phyloP scores from a whole-genome alignment of 2,329 filamentous ascomycete genomes.

The Chaetomiaceae sp. region DNA sequence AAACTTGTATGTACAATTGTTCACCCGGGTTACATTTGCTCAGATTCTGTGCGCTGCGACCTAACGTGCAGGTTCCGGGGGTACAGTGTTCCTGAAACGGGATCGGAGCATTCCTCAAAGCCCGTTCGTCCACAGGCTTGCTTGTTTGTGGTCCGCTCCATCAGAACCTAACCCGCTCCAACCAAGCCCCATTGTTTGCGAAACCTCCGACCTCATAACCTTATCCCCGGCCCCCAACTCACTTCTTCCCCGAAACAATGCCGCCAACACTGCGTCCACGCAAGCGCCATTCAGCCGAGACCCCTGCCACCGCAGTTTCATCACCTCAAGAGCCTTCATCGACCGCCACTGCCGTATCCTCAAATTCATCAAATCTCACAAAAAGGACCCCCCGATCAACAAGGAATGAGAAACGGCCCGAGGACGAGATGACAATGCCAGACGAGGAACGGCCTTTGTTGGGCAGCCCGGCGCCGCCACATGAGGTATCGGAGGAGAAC shows the following conservation, averaged over 20 bases:
- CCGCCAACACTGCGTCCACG: constrained; percentile 14
- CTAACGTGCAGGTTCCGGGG: too few species aligned
- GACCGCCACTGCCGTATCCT: neutral
- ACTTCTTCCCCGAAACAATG: constrained; percentile 4
- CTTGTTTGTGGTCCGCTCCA: too few species aligned
- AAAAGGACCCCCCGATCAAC: neutral
- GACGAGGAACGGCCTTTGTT: constrained; percentile 27
- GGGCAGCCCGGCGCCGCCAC: neutral
- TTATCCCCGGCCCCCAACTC: neutral
- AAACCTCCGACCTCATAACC: neutral
- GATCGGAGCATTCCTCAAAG: too few species aligned
- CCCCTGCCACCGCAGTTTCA: neutral
- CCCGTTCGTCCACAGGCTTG: too few species aligned
- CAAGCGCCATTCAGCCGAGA: neutral
- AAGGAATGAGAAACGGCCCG: neutral
- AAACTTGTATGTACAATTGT: too few species aligned
- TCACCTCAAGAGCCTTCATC: neutral
- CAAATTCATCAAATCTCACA: neutral
- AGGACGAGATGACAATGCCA: constrained; percentile 19
- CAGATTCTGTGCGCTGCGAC: too few species aligned
- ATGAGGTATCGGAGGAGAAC: neutral
- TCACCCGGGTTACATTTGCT: too few species aligned
- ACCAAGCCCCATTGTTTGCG: too few species aligned
- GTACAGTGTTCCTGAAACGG: too few species aligned
- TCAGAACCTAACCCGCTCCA: too few species aligned